Evolutionary conservation across 805 yeast species (phyloP).

Genomic region (Wickerhamomyces queroliae): DNA sequence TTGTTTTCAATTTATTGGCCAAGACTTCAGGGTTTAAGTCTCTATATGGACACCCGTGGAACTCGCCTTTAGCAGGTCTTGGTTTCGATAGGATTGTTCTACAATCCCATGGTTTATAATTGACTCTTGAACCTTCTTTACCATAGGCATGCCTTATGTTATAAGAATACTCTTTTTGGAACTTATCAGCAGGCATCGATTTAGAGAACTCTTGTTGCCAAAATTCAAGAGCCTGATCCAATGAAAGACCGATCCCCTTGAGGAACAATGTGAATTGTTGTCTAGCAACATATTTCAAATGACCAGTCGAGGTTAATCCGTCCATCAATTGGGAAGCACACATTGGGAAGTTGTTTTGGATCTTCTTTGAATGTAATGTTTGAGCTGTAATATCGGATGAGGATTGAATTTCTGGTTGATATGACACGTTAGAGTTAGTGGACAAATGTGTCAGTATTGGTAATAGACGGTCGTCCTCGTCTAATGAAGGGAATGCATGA

Average conservation of each 20-base stretch:
- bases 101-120: slow-evolving; percentile 85
- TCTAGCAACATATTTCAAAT: slow-evolving; percentile 78
- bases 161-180: slow-evolving; percentile 84
- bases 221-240: slow-evolving; percentile 83
- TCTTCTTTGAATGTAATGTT: slow-evolving; percentile 48
- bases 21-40: slow-evolving; percentile 66
- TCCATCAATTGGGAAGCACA: slow-evolving; percentile 68
- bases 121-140: slow-evolving; percentile 81
- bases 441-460: slow-evolving; percentile 81
- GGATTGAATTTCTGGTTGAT: slow-evolving; percentile 8
- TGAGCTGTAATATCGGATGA: slow-evolving; percentile 50
- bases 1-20: slow-evolving; percentile 43
- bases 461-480: slow-evolving; percentile 84
- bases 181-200: slow-evolving; percentile 61
- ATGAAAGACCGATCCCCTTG: slow-evolving; percentile 82
- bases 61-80: slow-evolving; percentile 60
- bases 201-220: slow-evolving; percentile 75
- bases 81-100: slow-evolving; percentile 68
- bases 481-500: slow-evolving; percentile 74
- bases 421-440: slow-evolving; percentile 48
- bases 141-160: slow-evolving; percentile 89
- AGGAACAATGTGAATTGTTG: slow-evolving; percentile 80
- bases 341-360: slow-evolving; percentile 69
- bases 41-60: slow-evolving; percentile 92
- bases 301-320: slow-evolving; percentile 55